phyloP scores from a whole-genome alignment of 2,329 filamentous ascomycete species.

The Rachicladosporium sp. region DNA sequence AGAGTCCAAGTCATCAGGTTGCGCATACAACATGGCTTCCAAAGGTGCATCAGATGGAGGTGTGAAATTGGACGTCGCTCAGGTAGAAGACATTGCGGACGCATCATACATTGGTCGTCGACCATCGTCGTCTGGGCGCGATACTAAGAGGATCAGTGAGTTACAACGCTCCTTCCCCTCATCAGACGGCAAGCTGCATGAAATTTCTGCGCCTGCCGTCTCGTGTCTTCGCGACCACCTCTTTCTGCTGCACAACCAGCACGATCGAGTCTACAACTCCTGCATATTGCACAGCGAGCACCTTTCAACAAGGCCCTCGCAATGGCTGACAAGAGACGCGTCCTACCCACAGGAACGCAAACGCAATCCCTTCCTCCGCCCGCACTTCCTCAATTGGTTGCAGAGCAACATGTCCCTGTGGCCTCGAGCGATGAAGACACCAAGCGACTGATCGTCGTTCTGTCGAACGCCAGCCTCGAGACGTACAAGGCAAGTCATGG shows the following conservation, averaged over 20 bases:
- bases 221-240: background rate
- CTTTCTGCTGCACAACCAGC: slow-evolving; percentile 10
- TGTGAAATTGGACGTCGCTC: slow-evolving; percentile 3
- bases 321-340: slow-evolving; percentile 19
- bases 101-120: slow-evolving; percentile 20
- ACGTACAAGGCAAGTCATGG: slow-evolving; percentile 74
- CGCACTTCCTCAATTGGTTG: slow-evolving; percentile 77
- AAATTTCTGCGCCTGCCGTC: background rate
- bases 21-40: too few relatives aligned
- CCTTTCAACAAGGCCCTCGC: slow-evolving; percentile 26
- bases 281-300: slow-evolving; percentile 4
- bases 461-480: slow-evolving; percentile 94
- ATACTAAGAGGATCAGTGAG: slow-evolving; percentile 24
- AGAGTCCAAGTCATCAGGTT: too few relatives aligned
- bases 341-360: slow-evolving; percentile 18
- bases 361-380: slow-evolving; percentile 94
- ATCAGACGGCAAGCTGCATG: slow-evolving; percentile 3
- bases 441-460: slow-evolving; percentile 82
- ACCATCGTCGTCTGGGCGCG: slow-evolving; percentile 19
- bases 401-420: slow-evolving; percentile 82
- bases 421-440: slow-evolving; percentile 77
- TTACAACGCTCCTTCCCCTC: slow-evolving; percentile 7
- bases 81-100: slow-evolving; percentile 15
- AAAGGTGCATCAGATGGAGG: too few relatives aligned
- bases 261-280: slow-evolving; percentile 6